A percentile compares a stretch with the other conserved stretches of the same genome.
Conservation (phyloP, 1,139 yeast species). For the Meyerozyma guilliermondii region DNA sequence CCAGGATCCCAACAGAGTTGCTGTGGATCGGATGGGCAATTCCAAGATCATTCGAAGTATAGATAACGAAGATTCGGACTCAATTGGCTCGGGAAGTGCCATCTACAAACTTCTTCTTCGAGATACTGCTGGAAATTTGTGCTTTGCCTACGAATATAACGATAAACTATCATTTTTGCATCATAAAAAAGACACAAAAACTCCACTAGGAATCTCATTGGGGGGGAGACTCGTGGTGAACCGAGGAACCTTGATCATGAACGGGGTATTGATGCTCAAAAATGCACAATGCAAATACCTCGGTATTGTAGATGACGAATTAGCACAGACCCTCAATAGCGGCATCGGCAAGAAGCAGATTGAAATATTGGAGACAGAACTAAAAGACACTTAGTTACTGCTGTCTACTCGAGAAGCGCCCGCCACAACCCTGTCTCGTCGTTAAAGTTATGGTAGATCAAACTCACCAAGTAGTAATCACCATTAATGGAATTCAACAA, state of each 20-base stretch:
- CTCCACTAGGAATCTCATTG: slow-evolving; percentile 33
- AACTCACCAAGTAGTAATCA: slow-evolving; percentile 69
- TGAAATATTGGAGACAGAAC: slow-evolving; percentile 21
- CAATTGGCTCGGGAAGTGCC: slow-evolving; percentile 9
- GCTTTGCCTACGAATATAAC: slow-evolving; percentile 36
- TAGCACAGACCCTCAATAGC: slow-evolving; percentile 24
- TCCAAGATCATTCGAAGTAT: slow-evolving; percentile 28
- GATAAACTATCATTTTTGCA: slow-evolving; percentile 33
- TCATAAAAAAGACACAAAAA: slow-evolving; percentile 10
- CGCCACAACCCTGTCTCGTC: slow-evolving; percentile 80
- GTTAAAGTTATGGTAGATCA: slow-evolving; percentile 80
- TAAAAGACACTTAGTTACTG: slow-evolving; percentile 6
- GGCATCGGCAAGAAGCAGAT: slow-evolving; percentile 34
- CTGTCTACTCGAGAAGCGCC: slow-evolving; percentile 22
- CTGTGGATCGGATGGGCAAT: slow-evolving; percentile 32
- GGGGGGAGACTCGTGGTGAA: slow-evolving; percentile 34
- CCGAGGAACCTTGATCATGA: slow-evolving; percentile 26
- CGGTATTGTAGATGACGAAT: slow-evolving; percentile 21
- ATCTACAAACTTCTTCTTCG: slow-evolving; percentile 31
- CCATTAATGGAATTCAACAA: slow-evolving; percentile 58
- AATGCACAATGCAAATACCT: slow-evolving; percentile 28
- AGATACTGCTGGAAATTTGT: slow-evolving; percentile 26
- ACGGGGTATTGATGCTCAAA: slow-evolving; percentile 31
- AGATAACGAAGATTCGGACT: slow-evolving; percentile 20
- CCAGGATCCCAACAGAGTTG: slow-evolving; percentile 36